phyloP scores from a whole-genome alignment of 208 protist species.

The Strigomonas galati region DNA sequence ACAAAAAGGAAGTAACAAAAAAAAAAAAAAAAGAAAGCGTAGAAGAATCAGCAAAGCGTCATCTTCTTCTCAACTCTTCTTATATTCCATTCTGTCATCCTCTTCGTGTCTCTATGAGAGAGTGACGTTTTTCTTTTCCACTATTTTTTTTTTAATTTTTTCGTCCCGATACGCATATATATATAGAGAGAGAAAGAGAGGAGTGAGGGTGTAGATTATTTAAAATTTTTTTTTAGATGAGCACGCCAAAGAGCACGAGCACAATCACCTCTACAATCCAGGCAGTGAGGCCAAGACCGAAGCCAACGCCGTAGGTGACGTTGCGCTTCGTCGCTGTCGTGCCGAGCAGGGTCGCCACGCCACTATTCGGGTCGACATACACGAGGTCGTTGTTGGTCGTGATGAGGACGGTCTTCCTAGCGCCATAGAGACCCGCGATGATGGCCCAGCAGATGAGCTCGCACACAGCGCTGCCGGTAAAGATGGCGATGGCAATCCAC shows the following conservation, averaged over 20 bases:
- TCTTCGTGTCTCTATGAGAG: background rate
- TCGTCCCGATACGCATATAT: too few relatives aligned
- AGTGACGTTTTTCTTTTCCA: background rate
- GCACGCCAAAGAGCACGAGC: slow-evolving; percentile 25
- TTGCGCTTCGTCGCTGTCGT: background rate
- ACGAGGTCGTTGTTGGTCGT: slow-evolving; percentile 48
- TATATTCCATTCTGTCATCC: background rate
- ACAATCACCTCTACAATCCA: slow-evolving; percentile 41
- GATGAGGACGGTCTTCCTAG: slow-evolving; percentile 28
- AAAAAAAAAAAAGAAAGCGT: slow-evolving; percentile 18
- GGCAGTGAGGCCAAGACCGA: slow-evolving; percentile 53
- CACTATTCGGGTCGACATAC: slow-evolving; percentile 11
- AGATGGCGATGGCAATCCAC: slow-evolving; percentile 30
- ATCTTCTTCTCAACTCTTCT: too few relatives aligned
- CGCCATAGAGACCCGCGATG: slow-evolving; percentile 31
- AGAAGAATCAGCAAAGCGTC: background rate
- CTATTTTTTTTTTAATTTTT: too few relatives aligned
- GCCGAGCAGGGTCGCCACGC: background rate
- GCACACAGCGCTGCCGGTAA: slow-evolving; percentile 25
- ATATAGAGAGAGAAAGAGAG: too few relatives aligned
- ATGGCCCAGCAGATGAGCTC: slow-evolving; percentile 68
- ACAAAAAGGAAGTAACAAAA: background rate
- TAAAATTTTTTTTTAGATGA: slow-evolving; percentile 7
- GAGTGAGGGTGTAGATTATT: too few relatives aligned
- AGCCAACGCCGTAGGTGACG: slow-evolving; percentile 63